phyloP scores from a whole-genome alignment of 345 rosid species.

The Populus pruinosa region DNA sequence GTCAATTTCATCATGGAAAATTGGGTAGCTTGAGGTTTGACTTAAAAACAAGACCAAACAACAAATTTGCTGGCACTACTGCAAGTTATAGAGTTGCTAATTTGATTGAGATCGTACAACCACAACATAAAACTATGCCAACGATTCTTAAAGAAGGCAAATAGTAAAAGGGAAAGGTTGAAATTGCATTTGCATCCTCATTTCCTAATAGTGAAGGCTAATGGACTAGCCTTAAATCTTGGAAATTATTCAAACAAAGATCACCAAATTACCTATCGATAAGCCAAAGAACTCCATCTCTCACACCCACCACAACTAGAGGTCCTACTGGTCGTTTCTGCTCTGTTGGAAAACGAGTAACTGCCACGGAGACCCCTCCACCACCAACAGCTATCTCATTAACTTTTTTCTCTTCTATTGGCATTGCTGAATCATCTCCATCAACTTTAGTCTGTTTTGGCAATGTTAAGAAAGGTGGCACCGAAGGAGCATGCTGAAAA shows the following conservation, averaged over 20 bases:
- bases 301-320: conserved; percentile 83
- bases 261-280: conserved; percentile 66
- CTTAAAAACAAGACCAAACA: neutral
- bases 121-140: neutral
- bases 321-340: conserved; percentile 98
- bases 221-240: neutral
- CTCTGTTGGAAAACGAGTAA: conserved; percentile 91
- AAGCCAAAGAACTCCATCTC: conserved; percentile 99
- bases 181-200: neutral
- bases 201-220: neutral
- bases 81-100: neutral
- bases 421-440: conserved; percentile 56
- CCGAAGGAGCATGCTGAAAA: conserved; percentile 91
- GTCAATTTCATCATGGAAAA: neutral
- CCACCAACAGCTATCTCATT: conserved; percentile 98
- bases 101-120: neutral
- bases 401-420: conserved; percentile 64
- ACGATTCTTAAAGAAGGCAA: neutral
- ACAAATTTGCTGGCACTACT: neutral
- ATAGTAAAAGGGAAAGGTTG: neutral
- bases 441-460: conserved; percentile 80
- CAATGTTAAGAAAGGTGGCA: conserved; percentile 83
- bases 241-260: neutral
- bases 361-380: conserved; percentile 97
- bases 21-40: neutral